Conservation (phyloP, 2,329 filamentous ascomycete species). For the Leptodontidium sp. region DNA sequence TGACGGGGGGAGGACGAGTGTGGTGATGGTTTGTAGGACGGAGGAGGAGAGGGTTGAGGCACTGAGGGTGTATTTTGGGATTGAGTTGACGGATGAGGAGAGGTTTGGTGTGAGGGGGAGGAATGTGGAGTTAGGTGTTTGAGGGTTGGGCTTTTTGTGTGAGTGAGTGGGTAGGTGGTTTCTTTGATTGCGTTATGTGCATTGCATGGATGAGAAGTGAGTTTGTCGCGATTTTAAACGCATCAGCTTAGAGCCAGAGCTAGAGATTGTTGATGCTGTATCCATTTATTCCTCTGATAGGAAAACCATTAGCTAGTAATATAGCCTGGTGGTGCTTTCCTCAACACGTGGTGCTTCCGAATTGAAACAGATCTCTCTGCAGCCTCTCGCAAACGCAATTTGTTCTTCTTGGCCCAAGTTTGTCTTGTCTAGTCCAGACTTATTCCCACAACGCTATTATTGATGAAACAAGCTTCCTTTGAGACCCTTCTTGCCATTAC, state of each 20-base stretch:
- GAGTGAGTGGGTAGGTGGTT: background rate
- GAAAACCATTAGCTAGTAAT: background rate
- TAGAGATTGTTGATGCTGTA: background rate
- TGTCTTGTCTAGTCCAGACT: too few relatives aligned
- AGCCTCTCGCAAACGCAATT: too few relatives aligned
- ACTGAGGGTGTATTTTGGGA: conserved; percentile 58
- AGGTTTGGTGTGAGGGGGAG: conserved; percentile 58
- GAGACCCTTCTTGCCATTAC: background rate
- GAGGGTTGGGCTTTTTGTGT: background rate
- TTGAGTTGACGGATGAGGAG: conserved; percentile 60
- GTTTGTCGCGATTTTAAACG: background rate
- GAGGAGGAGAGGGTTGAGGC: conserved; percentile 63
- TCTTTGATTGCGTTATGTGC: too few relatives aligned
- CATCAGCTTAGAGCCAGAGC: background rate
- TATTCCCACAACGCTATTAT: too few relatives aligned
- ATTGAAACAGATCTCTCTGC: too few relatives aligned
- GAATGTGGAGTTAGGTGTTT: conserved; percentile 36
- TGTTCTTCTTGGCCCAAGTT: too few relatives aligned
- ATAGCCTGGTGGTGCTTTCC: background rate
- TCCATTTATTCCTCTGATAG: background rate
- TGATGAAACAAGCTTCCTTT: too few relatives aligned
- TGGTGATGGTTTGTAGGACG: conserved; percentile 55
- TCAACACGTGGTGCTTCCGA: background rate
- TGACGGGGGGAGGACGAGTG: conserved; percentile 56
- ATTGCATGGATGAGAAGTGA: too few relatives aligned